These are phyloP conservation scores for Cucurbitaria berberidis DNA, from an alignment of 2,329 filamentous ascomycete species.

Conservation along the genomic window DNA sequence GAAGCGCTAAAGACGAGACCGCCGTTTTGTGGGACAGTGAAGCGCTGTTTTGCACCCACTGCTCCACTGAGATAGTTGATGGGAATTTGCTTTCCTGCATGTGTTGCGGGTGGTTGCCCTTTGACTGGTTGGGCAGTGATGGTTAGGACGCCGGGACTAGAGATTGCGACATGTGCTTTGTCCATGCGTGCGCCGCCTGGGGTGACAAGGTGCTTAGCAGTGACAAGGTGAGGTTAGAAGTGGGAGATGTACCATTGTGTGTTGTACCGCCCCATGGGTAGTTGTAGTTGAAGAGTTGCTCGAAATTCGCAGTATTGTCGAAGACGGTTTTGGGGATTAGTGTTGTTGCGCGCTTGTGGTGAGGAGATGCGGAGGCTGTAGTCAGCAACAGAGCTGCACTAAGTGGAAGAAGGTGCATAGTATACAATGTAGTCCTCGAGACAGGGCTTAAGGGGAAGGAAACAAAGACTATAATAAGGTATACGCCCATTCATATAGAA, in stretches of 20 bases:
- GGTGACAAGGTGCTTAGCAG: background rate
- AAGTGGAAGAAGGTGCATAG: background rate
- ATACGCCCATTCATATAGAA: background rate
- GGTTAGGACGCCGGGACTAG: constrained; percentile 50
- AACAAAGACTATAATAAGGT: background rate
- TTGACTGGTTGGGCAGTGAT: constrained; percentile 56
- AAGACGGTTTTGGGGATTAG: constrained; percentile 40
- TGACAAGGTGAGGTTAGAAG: background rate
- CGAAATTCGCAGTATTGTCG: constrained; percentile 38
- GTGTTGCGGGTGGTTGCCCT: constrained; percentile 47
- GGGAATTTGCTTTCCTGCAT: constrained; percentile 36
- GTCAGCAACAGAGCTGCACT: constrained; percentile 5
- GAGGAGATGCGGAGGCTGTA: background rate
- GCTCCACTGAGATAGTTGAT: constrained; percentile 63
- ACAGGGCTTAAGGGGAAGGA: background rate
- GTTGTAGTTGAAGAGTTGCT: constrained; percentile 58
- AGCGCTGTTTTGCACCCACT: constrained; percentile 51
- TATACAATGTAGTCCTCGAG: background rate
- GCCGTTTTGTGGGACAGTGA: constrained; percentile 48
- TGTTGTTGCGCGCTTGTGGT: constrained; percentile 21
- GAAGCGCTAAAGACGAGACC: constrained; percentile 50
- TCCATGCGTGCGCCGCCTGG: constrained; percentile 59
- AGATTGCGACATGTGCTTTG: constrained; percentile 53
- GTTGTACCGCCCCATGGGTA: constrained; percentile 64
- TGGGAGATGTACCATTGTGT: constrained; percentile 56